Evolutionary conservation across 352 stramenopile species (phyloP).

Genomic region (Globisporangium rhizosaccharum): DNA sequence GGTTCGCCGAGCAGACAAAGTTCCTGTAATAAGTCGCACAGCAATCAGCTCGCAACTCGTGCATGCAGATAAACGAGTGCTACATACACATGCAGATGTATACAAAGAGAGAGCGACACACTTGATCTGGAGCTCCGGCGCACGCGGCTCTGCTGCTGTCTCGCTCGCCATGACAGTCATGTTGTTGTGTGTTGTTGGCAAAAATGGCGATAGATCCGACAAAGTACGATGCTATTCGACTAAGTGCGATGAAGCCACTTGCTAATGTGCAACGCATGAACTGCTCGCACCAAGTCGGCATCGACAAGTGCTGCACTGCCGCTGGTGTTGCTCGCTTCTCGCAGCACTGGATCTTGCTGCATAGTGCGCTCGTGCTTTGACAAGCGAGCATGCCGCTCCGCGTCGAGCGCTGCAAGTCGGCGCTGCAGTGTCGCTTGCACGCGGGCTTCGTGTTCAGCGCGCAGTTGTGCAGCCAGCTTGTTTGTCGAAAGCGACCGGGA

Average conservation of each 20-base stretch:
- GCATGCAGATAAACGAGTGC: no score
- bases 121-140: conserved; percentile 54
- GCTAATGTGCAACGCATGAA: conserved; percentile 29
- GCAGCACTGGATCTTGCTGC: neutral
- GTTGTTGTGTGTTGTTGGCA: neutral
- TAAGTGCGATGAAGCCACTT: conserved; percentile 6
- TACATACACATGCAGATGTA: neutral
- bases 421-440: conserved; percentile 11
- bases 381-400: neutral
- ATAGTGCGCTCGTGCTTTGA: neutral
- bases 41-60: neutral
- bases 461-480: conserved; percentile 1
- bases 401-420: conserved; percentile 5
- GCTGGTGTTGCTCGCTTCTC: neutral
- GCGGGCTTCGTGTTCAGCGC: conserved; percentile 1
- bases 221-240: neutral
- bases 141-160: conserved; percentile 2
- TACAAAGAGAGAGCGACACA: conserved; percentile 14
- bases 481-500: neutral
- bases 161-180: conserved; percentile 4
- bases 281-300: conserved; percentile 23
- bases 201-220: neutral
- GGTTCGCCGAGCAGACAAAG: conserved; percentile 74
- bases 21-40: conserved; percentile 32
- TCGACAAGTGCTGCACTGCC: conserved; percentile 15